Evolutionary conservation across 75 land plant genomes (phyloP).

Genomic region (Pseudotsuga menziesii): DNA sequence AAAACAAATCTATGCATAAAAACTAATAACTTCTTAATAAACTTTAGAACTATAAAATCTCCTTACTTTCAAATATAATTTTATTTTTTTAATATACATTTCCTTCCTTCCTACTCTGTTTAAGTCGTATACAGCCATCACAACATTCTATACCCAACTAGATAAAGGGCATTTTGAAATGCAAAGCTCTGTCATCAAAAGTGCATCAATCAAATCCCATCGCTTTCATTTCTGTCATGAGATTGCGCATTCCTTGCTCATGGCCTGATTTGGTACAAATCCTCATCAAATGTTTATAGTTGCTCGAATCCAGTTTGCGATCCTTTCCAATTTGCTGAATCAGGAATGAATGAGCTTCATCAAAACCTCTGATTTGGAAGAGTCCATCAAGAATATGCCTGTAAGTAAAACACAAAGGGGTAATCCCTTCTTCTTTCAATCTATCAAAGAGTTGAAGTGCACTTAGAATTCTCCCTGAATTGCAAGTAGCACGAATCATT

Average conservation of each 20-base stretch:
- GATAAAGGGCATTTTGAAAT: neutral
- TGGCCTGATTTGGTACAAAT: neutral
- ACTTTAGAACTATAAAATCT: too few species aligned
- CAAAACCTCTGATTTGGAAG: neutral
- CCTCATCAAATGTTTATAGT: neutral
- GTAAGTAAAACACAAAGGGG: neutral
- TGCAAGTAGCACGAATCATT: neutral
- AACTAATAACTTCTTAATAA: too few species aligned
- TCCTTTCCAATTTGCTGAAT: neutral
- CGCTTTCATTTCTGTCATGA: neutral
- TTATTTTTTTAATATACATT: too few species aligned
- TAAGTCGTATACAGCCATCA: too few species aligned
- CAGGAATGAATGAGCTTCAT: neutral
- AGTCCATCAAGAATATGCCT: neutral
- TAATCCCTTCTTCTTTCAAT: neutral
- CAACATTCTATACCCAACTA: too few species aligned
- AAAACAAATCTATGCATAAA: too few species aligned
- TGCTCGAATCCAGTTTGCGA: neutral
- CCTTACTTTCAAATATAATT: too few species aligned
- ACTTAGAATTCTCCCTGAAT: neutral
- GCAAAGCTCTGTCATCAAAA: neutral
- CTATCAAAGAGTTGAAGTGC: neutral
- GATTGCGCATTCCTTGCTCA: neutral
- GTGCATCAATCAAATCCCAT: neutral
- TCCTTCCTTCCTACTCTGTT: too few species aligned